Evolutionary conservation across 2,329 filamentous ascomycete species (phyloP).

Genomic region (Blastomyces gilchristii): DNA sequence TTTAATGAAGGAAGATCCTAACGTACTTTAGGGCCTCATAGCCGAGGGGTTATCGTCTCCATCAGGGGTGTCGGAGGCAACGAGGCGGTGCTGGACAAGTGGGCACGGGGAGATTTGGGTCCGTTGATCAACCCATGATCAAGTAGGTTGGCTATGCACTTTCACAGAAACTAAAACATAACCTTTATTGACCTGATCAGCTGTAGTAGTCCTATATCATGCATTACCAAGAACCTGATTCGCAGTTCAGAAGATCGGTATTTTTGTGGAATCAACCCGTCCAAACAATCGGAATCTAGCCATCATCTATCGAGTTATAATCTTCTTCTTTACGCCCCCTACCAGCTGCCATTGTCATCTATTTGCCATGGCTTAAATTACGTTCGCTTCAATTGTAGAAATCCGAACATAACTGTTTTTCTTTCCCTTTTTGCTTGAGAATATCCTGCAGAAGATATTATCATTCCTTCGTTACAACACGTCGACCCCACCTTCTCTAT

Average conservation of each 20-base stretch:
- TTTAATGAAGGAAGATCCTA: background rate
- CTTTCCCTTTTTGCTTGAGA: background rate
- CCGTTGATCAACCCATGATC: constrained; percentile 1
- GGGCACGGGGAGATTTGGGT: background rate
- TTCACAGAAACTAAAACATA: background rate
- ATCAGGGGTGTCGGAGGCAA: constrained; percentile 2
- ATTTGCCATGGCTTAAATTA: background rate
- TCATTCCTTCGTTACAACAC: background rate
- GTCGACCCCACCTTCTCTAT: background rate
- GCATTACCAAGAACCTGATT: background rate
- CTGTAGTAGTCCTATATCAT: background rate
- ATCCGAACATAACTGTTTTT: background rate
- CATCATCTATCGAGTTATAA: background rate
- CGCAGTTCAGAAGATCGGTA: background rate
- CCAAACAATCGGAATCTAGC: background rate
- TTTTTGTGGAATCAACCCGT: background rate
- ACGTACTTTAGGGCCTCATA: constrained; percentile 1
- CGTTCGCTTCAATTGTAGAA: background rate
- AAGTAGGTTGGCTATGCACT: background rate
- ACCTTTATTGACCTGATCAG: background rate
- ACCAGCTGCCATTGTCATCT: too few species aligned
- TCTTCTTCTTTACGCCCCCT: background rate
- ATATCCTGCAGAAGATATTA: background rate
- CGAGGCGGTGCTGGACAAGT: background rate
- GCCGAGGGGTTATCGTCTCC: constrained; percentile 15